Percentiles rank a stretch among this genome's conserved stretches.
phyloP scores from a whole-genome alignment of 768 basidiomycete species.

The Trametes cinnabarina region DNA sequence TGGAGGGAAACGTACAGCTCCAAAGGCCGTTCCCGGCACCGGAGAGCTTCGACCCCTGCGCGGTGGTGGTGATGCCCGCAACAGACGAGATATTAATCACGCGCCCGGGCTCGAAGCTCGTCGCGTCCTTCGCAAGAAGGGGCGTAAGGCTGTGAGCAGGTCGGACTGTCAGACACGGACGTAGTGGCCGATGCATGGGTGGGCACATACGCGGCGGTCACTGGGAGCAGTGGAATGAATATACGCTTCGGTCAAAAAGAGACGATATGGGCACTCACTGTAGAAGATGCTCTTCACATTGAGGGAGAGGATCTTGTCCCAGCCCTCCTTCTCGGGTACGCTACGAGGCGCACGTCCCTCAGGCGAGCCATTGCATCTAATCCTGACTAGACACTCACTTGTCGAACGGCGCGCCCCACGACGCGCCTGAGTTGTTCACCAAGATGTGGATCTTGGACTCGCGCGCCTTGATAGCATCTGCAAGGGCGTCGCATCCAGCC shows the following conservation, averaged over 20 bases:
- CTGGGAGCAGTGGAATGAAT: slow-evolving; percentile 30
- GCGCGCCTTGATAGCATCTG: slow-evolving; percentile 61
- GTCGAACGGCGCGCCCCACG: slow-evolving; percentile 72
- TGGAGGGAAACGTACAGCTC: slow-evolving; percentile 61
- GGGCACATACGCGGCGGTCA: slow-evolving; percentile 50
- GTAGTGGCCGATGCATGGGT: background rate
- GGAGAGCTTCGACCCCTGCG: slow-evolving; percentile 49
- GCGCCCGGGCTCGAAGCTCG: slow-evolving; percentile 61
- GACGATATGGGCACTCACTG: slow-evolving; percentile 40
- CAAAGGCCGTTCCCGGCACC: slow-evolving; percentile 63
- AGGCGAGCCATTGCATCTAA: background rate
- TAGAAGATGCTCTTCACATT: slow-evolving; percentile 89
- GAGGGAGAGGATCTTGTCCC: slow-evolving; percentile 80
- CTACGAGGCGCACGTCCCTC: slow-evolving; percentile 12
- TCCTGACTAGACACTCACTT: slow-evolving; percentile 30
- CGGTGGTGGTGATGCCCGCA: slow-evolving; percentile 51
- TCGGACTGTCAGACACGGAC: background rate
- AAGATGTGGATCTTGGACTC: slow-evolving; percentile 78
- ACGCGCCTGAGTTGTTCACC: slow-evolving; percentile 79
- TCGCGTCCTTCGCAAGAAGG: slow-evolving; percentile 64
- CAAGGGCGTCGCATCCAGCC: slow-evolving; percentile 75
- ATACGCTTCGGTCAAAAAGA: background rate
- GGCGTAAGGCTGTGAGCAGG: slow-evolving; percentile 55
- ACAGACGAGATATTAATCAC: slow-evolving; percentile 84
- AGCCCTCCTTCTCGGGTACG: slow-evolving; percentile 79